phyloP scores from a whole-genome alignment of 441 rosid genomes.

The Pelargonium citronellum region DNA sequence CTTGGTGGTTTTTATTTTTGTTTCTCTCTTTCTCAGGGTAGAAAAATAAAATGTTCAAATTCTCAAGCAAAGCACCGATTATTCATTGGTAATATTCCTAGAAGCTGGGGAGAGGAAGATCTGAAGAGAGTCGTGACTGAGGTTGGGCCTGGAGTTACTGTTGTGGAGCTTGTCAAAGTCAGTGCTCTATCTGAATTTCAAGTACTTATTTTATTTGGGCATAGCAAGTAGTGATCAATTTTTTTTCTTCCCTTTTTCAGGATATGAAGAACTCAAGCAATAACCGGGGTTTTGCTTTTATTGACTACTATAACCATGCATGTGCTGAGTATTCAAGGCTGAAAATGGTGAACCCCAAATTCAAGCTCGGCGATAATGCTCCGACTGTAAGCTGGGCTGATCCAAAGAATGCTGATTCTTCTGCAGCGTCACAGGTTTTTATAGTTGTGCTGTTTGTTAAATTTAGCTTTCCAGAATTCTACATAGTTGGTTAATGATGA shows the following conservation, averaged over 20 bases:
- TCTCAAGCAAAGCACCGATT: slow-evolving; percentile 36
- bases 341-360: slow-evolving; percentile 34
- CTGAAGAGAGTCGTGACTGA: slow-evolving; percentile 27
- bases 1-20: not conserved
- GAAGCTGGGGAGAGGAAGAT: slow-evolving; percentile 34
- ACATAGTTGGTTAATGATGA: too few species aligned
- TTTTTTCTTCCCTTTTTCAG: slow-evolving; percentile 17
- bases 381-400: slow-evolving; percentile 42
- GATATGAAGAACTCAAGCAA: slow-evolving; percentile 33
- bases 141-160: slow-evolving; percentile 37
- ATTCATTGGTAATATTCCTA: slow-evolving; percentile 36
- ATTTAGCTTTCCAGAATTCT: not conserved
- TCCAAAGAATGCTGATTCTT: slow-evolving; percentile 33
- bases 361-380: slow-evolving; percentile 33
- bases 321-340: slow-evolving; percentile 39
- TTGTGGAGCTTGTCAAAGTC: slow-evolving; percentile 36
- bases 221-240: not conserved
- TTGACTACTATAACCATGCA: slow-evolving; percentile 34
- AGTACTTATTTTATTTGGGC: not conserved
- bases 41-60: slow-evolving; percentile 33
- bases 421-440: slow-evolving; percentile 32
- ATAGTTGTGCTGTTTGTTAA: not conserved
- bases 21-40: slow-evolving; percentile 24
- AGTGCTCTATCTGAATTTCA: slow-evolving; percentile 5
- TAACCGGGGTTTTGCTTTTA: slow-evolving; percentile 38